phyloP scores from a whole-genome alignment of 257 asterid species.

The Linaria vulgaris region DNA sequence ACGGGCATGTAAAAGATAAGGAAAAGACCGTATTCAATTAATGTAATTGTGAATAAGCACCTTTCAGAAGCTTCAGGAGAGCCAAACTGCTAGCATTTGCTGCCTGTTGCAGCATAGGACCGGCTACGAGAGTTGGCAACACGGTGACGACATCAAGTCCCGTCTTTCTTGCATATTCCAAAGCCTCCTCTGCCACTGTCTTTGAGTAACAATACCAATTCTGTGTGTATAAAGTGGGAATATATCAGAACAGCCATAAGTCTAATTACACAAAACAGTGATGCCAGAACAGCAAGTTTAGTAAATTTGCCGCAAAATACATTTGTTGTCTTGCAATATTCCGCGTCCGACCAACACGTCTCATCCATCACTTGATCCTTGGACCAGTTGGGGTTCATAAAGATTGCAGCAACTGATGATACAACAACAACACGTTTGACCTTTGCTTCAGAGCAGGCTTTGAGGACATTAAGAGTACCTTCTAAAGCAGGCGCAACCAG shows the following conservation, averaged over 20 bases:
- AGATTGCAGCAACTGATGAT: conserved; percentile 64
- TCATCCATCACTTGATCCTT: conserved; percentile 55
- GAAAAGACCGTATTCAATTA: not conserved
- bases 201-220: conserved; percentile 80
- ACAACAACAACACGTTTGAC: conserved; percentile 60
- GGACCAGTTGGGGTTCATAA: conserved; percentile 62
- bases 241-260: too few relatives aligned
- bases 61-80: conserved; percentile 63
- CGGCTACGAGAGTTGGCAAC: conserved; percentile 57
- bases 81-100: conserved; percentile 58
- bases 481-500: conserved; percentile 70
- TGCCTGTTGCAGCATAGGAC: conserved; percentile 67
- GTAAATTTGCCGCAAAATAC: conserved; percentile 33
- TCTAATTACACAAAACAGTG: not conserved
- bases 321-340: conserved; percentile 64
- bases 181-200: conserved; percentile 73
- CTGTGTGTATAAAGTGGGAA: conserved; percentile 35
- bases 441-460: conserved; percentile 66
- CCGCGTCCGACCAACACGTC: conserved; percentile 82
- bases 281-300: not conserved
- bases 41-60: conserved; percentile 36
- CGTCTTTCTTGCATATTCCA: conserved; percentile 51
- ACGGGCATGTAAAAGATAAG: too few relatives aligned
- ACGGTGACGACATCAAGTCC: conserved; percentile 63
- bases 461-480: conserved; percentile 76